Evolutionary conservation across 768 basidiomycete species (phyloP).

Genomic region (Podaxis sp.): DNA sequence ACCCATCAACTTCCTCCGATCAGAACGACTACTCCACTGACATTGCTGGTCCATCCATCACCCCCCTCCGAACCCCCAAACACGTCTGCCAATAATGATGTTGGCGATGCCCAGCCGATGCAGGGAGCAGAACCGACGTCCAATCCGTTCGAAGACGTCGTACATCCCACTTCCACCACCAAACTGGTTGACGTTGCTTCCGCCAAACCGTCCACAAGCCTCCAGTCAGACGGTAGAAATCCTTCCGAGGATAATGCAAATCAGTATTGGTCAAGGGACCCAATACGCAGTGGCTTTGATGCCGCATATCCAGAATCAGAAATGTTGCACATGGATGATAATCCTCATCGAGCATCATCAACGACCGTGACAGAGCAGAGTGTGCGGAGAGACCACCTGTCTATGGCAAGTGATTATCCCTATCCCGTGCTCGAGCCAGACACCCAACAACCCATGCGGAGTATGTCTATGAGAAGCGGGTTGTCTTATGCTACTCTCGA

Average conservation of each 20-base stretch:
- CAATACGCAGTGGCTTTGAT: not conserved
- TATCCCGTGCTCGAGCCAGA: slow-evolving; percentile 7
- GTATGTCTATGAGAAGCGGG: not conserved
- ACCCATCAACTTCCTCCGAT: not conserved
- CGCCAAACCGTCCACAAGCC: not conserved
- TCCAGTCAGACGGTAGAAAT: not conserved
- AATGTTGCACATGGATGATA: not conserved
- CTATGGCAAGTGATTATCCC: not conserved
- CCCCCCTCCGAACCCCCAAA: not conserved
- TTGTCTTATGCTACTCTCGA: not conserved
- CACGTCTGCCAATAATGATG: not conserved
- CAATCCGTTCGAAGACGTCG: not conserved
- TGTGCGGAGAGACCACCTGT: not conserved
- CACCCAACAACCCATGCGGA: not conserved
- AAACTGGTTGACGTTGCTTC: not conserved
- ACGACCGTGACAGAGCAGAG: not conserved
- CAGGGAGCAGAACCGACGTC: not conserved
- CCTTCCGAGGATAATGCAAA: not conserved
- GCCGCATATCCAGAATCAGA: slow-evolving; percentile 2
- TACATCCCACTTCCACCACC: not conserved
- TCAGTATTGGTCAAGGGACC: not conserved
- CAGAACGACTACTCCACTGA: not conserved
- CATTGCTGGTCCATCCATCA: not conserved
- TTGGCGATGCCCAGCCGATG: not conserved
- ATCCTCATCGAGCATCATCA: not conserved